Percentiles rank a stretch among this genome's conserved stretches.
These are phyloP conservation scores for Aspergillus aculeatus DNA, from an alignment of 2,329 filamentous ascomycete species.

Conservation along the genomic window DNA sequence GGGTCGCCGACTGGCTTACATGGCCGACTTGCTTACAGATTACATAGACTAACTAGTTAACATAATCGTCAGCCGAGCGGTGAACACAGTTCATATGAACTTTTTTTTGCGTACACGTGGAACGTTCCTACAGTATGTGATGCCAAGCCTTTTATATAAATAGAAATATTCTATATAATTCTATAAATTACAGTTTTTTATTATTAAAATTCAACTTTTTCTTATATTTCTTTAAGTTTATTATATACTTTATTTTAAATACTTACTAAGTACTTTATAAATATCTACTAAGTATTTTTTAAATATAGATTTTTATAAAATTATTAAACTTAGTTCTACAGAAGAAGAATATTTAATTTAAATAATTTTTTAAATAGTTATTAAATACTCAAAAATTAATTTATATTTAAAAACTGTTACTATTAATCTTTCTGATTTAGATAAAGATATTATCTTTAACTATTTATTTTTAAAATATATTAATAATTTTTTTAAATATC, in stretches of 20 bases:
- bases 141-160: no score
- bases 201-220: background rate
- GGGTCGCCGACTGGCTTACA: no score
- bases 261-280: background rate
- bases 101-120: no score
- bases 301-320: background rate
- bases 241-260: background rate
- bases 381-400: background rate
- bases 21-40: no score
- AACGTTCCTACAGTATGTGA: no score
- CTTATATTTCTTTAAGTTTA: background rate
- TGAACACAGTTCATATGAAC: no score
- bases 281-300: no score
- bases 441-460: background rate
- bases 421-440: background rate
- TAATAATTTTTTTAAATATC: background rate
- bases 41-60: no score
- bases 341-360: background rate
- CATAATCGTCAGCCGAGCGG: no score
- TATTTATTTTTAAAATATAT: background rate
- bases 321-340: background rate
- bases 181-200: background rate
- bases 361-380: background rate
- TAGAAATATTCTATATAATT: background rate
- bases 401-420: background rate